Evolutionary conservation across 179 eudicot genomes (phyloP).

Genomic region (Silene vulgaris): DNA sequence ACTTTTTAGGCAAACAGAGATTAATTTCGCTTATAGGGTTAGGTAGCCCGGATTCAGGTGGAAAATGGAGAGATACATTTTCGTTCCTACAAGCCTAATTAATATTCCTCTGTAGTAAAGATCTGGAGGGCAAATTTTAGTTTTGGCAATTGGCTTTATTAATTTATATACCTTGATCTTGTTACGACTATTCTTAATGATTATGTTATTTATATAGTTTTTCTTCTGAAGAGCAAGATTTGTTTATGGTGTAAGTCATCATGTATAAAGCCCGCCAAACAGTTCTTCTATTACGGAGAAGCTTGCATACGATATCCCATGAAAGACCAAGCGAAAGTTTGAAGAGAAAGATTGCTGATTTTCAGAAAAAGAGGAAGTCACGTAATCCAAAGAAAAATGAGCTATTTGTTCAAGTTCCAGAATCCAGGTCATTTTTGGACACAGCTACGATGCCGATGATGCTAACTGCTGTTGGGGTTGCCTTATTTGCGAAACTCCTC

Average conservation of each 20-base stretch:
- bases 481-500: slow-evolving; percentile 61
- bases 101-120: too few relatives aligned
- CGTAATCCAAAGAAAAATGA: slow-evolving; percentile 47
- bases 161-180: neutral
- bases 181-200: neutral
- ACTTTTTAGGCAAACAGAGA: too few relatives aligned
- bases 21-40: too few relatives aligned
- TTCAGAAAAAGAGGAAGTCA: slow-evolving; percentile 53
- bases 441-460: slow-evolving; percentile 74
- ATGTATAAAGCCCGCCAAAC: slow-evolving; percentile 39
- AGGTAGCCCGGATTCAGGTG: too few relatives aligned
- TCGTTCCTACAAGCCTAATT: too few relatives aligned
- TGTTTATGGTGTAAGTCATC: neutral
- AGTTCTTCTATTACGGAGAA: slow-evolving; percentile 35
- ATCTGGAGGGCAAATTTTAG: neutral
- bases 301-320: slow-evolving; percentile 43
- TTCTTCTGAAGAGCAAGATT: neutral
- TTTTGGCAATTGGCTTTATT: neutral
- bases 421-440: slow-evolving; percentile 56
- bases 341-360: slow-evolving; percentile 54
- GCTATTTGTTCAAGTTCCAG: slow-evolving; percentile 68
- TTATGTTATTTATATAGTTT: neutral
- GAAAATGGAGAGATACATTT: too few relatives aligned
- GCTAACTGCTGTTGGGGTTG: slow-evolving; percentile 67
- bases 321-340: slow-evolving; percentile 57